Evolutionary conservation across 192 early-diverging fungal genomes (phyloP).

Genomic region (Mortierella claussenii): DNA sequence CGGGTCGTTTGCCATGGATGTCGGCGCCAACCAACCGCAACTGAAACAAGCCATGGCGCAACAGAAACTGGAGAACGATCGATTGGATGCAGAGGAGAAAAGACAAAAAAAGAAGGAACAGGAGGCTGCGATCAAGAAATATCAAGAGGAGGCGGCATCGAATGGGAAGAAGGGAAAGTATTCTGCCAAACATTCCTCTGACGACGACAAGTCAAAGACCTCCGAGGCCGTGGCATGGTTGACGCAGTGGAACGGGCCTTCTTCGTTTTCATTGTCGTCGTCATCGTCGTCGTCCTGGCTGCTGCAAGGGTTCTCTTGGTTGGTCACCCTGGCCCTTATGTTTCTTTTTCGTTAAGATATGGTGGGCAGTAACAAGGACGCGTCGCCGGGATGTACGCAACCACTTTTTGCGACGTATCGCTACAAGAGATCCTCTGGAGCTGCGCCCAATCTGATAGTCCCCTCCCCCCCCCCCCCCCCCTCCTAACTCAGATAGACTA

Average conservation of each 20-base stretch:
- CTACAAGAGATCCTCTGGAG: too few species aligned
- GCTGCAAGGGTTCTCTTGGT: constrained; percentile 17
- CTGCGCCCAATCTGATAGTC: too few species aligned
- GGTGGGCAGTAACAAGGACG: too few species aligned
- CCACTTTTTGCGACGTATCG: too few species aligned
- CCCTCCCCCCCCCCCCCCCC: too few species aligned
- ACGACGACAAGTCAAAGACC: too few species aligned
- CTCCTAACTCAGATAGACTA: too few species aligned
- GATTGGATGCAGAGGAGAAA: constrained; percentile 15
- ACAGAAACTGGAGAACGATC: constrained; percentile 4
- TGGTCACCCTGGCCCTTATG: constrained; percentile 14
- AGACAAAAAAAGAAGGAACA: constrained; percentile 8
- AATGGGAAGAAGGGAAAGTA: neutral
- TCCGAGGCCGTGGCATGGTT: too few species aligned
- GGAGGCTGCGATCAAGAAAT: constrained; percentile 1
- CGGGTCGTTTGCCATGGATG: constrained; percentile 47
- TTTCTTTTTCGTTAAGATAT: constrained; percentile 37
- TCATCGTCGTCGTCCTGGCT: neutral
- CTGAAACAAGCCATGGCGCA: constrained; percentile 16
- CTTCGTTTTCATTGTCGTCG: too few species aligned
- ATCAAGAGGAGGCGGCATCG: neutral
- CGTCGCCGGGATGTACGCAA: too few species aligned
- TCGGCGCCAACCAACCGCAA: constrained; percentile 34
- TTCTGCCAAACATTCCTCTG: too few species aligned
- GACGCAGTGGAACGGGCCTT: too few species aligned